Conservation (phyloP, 2,329 filamentous ascomycete species). For the Xylaria digitata region DNA sequence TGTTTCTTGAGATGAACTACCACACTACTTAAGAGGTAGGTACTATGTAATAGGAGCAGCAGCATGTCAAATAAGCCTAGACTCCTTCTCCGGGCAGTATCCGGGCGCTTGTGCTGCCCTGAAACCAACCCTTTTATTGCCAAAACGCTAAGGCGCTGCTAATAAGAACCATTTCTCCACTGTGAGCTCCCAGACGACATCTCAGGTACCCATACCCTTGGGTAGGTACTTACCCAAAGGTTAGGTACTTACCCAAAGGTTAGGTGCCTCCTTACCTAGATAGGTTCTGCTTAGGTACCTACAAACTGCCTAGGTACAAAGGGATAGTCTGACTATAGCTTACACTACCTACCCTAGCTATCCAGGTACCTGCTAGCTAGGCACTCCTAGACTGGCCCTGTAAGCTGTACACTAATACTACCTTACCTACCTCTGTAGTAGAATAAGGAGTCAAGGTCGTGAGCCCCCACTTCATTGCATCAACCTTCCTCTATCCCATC, state of each 20-base stretch:
- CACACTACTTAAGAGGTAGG: too few species aligned
- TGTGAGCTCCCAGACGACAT: constrained; percentile 1
- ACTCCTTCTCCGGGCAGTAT: not conserved
- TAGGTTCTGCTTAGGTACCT: too few species aligned
- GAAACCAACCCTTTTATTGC: constrained; percentile 2
- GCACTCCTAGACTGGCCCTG: not conserved
- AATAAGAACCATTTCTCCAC: constrained; percentile 13
- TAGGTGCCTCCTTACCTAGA: too few species aligned
- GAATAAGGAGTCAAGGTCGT: constrained; percentile 16
- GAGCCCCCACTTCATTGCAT: constrained; percentile 47
- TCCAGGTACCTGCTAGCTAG: not conserved
- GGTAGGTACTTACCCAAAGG: too few species aligned
- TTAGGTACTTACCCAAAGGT: too few species aligned
- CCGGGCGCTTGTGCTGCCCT: constrained; percentile 2
- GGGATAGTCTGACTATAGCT: not conserved
- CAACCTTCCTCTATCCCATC: constrained; percentile 40
- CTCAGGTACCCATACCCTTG: not conserved
- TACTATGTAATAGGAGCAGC: too few species aligned
- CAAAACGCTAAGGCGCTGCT: not conserved
- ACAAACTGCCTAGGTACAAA: too few species aligned
- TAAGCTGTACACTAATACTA: constrained; percentile 1
- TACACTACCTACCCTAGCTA: not conserved
- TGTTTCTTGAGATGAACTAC: too few species aligned
- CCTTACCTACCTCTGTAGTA: not conserved
- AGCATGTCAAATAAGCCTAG: too few species aligned